These are phyloP conservation scores for Phoenix roebelenii DNA, from an alignment of 176 grass and related monocot genomes.

Conservation along the genomic window DNA sequence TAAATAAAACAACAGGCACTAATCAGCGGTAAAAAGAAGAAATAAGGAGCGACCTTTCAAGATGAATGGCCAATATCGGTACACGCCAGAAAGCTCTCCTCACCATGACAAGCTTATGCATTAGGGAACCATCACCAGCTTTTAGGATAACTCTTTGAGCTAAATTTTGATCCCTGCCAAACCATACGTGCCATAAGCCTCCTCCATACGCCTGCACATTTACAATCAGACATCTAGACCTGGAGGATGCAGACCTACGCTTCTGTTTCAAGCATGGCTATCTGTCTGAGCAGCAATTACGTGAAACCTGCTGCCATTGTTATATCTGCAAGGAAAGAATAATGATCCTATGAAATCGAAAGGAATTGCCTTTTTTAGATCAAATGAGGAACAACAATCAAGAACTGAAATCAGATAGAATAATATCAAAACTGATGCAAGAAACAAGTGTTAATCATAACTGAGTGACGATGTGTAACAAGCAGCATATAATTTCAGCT, in stretches of 20 bases:
- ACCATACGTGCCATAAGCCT: slow-evolving; percentile 93
- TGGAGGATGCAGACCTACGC: slow-evolving; percentile 64
- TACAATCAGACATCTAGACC: slow-evolving; percentile 64
- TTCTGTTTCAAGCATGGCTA: slow-evolving; percentile 93
- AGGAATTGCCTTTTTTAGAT: too few relatives aligned
- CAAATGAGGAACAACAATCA: too few relatives aligned
- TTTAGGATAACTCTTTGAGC: slow-evolving; percentile 81
- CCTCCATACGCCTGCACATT: slow-evolving; percentile 81
- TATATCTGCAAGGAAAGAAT: slow-evolving; percentile 46
- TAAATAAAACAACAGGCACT: too few relatives aligned
- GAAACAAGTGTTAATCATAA: too few relatives aligned
- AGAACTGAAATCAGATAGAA: too few relatives aligned
- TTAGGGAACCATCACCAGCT: slow-evolving; percentile 55
- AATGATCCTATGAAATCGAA: not conserved
- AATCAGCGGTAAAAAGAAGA: slow-evolving; percentile 9
- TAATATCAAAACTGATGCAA: too few relatives aligned
- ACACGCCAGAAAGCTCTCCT: slow-evolving; percentile 68
- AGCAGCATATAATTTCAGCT: too few relatives aligned
- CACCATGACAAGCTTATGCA: slow-evolving; percentile 76
- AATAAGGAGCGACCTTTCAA: slow-evolving; percentile 65
- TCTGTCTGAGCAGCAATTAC: slow-evolving; percentile 88
- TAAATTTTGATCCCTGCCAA: slow-evolving; percentile 72
- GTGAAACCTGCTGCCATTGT: slow-evolving; percentile 60
- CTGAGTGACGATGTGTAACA: too few relatives aligned
- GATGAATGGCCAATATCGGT: slow-evolving; percentile 90